Base-by-base conservation (phyloP, 2,329 filamentous ascomycete species). In the Diaporthe sp. region DNA sequence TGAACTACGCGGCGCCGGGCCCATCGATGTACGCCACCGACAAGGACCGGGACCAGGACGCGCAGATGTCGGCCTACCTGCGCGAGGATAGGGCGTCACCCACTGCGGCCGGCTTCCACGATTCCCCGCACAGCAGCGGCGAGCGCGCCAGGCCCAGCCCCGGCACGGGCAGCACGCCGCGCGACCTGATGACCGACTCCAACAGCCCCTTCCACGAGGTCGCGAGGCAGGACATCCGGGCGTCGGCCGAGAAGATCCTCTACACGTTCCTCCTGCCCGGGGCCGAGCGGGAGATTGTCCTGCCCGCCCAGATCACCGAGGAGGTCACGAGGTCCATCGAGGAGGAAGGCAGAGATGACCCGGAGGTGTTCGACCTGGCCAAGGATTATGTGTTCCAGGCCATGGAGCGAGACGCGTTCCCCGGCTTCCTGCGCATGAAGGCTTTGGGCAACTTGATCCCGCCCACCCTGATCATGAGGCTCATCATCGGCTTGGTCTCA, bases 361-460 rank as follows among this genome's bases (percentile, higher is more conserved):
- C 97, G 0, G 97, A 99, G 83, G 94, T 99, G 17, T 99, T 99
- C 80, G 97, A 98, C 82, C 92, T 94, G 27, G 97, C 97, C 71
- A 99, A 99, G 87, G 97, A 99, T 85, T 99, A 98, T 82, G 97
- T 98, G 76, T 99, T 98, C 84, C 97, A 99, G 85, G 97, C 97
- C 44, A 99, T 99, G 97, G 97, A 99, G 85, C 92, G 97, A 72
- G 97, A 99, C 85, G 97, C 97, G n/a, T 99, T 98, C 82, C 97
- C 97, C 0, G 96, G 96, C 1, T 99, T 99, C 84, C 88, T 99
- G 74, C 91, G 96, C 81, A 94, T 95, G 85, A 98, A 98, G 85
- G 97, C 97, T 3, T 88, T 99, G 32, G 97, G 97, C 75, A 99
- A 99, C 81, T 89, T 99, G 19, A 96, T 99, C 37, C 97, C 96